Conservation (phyloP, 2,329 filamentous ascomycete genomes). For the Plenodomus tracheiphilus region DNA sequence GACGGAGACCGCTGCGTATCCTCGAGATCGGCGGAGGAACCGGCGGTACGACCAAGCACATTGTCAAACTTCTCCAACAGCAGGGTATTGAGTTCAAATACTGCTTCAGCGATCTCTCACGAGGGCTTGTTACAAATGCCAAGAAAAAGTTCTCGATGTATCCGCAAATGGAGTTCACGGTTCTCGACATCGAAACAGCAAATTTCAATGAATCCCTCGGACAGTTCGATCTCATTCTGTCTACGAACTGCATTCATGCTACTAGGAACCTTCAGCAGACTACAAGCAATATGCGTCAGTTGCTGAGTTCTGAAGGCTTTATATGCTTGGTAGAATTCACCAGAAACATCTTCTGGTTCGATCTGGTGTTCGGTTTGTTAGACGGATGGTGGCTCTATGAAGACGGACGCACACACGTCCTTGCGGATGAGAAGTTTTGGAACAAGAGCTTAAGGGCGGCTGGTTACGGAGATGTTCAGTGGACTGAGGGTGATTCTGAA, state of each 20-base stretch:
- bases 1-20: constrained; percentile 30
- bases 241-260: constrained; percentile 28
- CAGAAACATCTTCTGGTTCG: constrained; percentile 15
- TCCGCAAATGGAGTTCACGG: constrained; percentile 36
- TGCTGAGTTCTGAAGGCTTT: constrained; percentile 14
- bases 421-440: neutral
- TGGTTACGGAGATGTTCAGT: neutral
- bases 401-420: constrained; percentile 8
- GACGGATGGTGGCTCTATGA: constrained; percentile 30
- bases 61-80: constrained; percentile 31
- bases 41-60: constrained; percentile 41
- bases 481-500: neutral
- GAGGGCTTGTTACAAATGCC: constrained; percentile 41
- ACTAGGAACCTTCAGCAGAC: constrained; percentile 13
- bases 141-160: constrained; percentile 18
- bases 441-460: neutral
- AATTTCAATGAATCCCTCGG: constrained; percentile 1
- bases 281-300: constrained; percentile 5
- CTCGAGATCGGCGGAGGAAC: constrained; percentile 47
- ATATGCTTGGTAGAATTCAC: constrained; percentile 21
- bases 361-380: constrained; percentile 22
- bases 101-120: constrained; percentile 47
- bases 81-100: constrained; percentile 41
- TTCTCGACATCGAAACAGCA: constrained; percentile 31
- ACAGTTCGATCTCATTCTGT: constrained; percentile 15